Conservation (phyloP, 257 asterid species). For the Capsicum chinense region DNA sequence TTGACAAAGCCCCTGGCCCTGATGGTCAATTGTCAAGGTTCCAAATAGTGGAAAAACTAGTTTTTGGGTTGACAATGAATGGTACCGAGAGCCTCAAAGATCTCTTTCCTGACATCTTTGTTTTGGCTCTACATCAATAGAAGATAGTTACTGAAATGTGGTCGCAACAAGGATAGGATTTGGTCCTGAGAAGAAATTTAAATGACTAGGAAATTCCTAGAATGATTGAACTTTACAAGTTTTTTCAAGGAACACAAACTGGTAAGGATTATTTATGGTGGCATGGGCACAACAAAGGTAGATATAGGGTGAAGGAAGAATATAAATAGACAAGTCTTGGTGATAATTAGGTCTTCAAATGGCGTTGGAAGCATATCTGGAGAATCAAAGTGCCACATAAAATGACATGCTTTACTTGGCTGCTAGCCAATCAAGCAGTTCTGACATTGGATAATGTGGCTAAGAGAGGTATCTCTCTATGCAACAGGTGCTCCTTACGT, state of each 20-base stretch:
- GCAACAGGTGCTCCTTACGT: background rate
- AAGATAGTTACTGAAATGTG: background rate
- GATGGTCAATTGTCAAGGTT: background rate
- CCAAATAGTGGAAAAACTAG: background rate
- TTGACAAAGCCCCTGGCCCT: no score
- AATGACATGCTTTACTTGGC: background rate
- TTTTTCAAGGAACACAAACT: background rate
- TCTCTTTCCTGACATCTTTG: background rate
- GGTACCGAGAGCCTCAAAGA: background rate
- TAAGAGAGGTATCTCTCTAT: background rate
- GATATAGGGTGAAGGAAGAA: background rate
- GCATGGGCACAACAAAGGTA: background rate
- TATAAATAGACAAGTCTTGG: background rate
- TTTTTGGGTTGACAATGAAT: background rate
- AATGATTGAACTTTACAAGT: background rate
- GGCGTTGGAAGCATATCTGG: background rate
- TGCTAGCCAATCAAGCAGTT: background rate
- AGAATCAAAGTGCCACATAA: background rate
- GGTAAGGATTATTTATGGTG: slow-evolving; percentile 9
- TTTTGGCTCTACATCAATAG: background rate
- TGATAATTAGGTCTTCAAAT: background rate
- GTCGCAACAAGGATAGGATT: background rate
- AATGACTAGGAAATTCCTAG: background rate
- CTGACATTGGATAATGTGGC: background rate
- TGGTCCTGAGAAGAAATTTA: background rate